Base-by-base conservation (phyloP, 768 basidiomycete species). In the Lactifluus volemus region DNA sequence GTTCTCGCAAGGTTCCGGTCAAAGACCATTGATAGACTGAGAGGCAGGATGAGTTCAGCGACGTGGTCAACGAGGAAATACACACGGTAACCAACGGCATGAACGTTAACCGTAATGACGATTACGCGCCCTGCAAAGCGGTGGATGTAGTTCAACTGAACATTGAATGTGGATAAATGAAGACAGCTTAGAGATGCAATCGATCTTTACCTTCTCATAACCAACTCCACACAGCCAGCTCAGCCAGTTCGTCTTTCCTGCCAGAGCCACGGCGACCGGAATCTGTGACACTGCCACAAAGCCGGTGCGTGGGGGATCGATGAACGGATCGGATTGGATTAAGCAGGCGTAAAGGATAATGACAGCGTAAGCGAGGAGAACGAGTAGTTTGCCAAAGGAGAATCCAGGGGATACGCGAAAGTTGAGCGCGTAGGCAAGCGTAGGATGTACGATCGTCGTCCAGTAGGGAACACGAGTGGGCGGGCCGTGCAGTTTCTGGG, bases 141-240 rank as follows among this genome's bases (percentile, higher is more conserved):
- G 67, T 84, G 83, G 29, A 84, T 68, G 68, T 73, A 81, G 69
- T 82, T 83, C 60, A 81, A 68, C 76, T 82, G 19, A 9, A 63
- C 49, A 62, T 61, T 48, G 65, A 59, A 15, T 38, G n/a, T 41
- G 11, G 47, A 17, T 6, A 52, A 38, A 49, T 50, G 11, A 12
- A 15, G 39, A 5, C 1, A 25, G 5, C 29, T 14, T 17, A 17
- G 9, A 5, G 36, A 32, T 8, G 51, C 44, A 42, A 39, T 3
- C 3, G 19, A 21, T 30, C 57, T 73, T 62, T 48, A 79, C 80
- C 66, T 76, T 77, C 61, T 80, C 79, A 63, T 81, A 81, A 3
- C 79, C 76, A 55, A 78, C 68, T 4, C 76, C 78, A 7, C 79
- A 55, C 21, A 76, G 56, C 60, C 74, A 68, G 14, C 75, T 72